These are phyloP conservation scores for Suhomyces xylopsoci DNA, from an alignment of 805 yeast genomes.

Conservation along the genomic window DNA sequence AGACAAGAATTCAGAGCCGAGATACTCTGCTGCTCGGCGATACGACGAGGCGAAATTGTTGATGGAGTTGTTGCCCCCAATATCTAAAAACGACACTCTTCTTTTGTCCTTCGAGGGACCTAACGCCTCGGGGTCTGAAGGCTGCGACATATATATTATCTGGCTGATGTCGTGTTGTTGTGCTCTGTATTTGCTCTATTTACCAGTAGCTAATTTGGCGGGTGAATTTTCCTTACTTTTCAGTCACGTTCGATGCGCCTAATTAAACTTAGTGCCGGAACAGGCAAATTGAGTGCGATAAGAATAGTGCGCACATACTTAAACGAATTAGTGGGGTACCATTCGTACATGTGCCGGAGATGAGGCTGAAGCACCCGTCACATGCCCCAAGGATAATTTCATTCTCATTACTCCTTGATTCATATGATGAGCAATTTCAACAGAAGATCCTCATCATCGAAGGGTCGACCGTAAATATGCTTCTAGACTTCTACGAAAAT, in stretches of 20 bases:
- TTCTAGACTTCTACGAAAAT: neutral
- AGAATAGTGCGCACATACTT: neutral
- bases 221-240: neutral
- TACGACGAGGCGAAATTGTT: constrained; percentile 40
- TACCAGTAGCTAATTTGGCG: neutral
- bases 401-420: neutral
- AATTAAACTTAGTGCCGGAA: neutral
- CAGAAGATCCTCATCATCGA: neutral
- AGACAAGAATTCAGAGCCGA: constrained; percentile 9
- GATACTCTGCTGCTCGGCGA: constrained; percentile 32
- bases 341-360: neutral
- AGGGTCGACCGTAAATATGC: neutral
- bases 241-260: neutral
- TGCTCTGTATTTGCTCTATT: neutral
- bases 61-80: constrained; percentile 36
- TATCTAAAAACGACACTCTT: constrained; percentile 29
- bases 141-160: neutral
- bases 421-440: neutral
- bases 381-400: neutral
- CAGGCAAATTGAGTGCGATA: neutral
- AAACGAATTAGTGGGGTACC: neutral
- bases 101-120: constrained; percentile 7
- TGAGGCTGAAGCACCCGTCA: neutral
- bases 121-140: neutral
- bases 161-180: neutral